These are phyloP conservation scores for Gossypium gossypioides DNA, from an alignment of 441 rosid genomes.

Conservation along the genomic window DNA sequence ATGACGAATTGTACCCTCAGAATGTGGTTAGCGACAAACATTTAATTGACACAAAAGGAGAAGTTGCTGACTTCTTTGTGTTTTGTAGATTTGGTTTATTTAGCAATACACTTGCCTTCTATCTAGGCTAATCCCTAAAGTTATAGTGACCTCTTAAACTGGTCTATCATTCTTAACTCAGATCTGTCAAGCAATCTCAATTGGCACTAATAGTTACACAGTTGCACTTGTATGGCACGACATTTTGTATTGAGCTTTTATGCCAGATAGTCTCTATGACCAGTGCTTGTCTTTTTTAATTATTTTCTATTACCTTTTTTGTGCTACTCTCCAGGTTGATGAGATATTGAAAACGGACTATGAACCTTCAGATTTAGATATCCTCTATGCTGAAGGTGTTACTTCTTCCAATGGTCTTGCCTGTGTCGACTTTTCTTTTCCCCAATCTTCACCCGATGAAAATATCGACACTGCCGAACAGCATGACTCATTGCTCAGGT, in stretches of 20 bases:
- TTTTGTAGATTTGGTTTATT: neutral
- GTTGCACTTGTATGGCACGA: neutral
- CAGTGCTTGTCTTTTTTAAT: neutral
- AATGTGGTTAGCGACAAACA: neutral
- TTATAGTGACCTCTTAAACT: neutral
- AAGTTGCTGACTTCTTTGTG: neutral
- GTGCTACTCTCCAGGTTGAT: constrained; percentile 44
- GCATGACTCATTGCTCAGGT: constrained; percentile 69
- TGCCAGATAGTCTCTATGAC: neutral
- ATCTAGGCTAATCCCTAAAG: neutral
- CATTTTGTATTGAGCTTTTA: neutral
- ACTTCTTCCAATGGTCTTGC: constrained; percentile 93
- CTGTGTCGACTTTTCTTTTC: constrained; percentile 80
- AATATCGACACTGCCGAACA: constrained; percentile 54
- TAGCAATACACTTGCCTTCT: neutral
- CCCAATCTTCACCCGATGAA: constrained; percentile 51
- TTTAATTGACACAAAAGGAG: neutral
- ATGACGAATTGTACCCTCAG: neutral
- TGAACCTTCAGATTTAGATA: constrained; percentile 87
- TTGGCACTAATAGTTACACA: neutral
- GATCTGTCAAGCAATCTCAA: constrained; percentile 2
- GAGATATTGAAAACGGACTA: constrained; percentile 70
- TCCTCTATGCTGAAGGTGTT: constrained; percentile 87
- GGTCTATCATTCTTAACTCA: neutral
- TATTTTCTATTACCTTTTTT: neutral